These are phyloP conservation scores for Nakazawaea ernobii DNA, from an alignment of 805 yeast species.

Conservation along the genomic window DNA sequence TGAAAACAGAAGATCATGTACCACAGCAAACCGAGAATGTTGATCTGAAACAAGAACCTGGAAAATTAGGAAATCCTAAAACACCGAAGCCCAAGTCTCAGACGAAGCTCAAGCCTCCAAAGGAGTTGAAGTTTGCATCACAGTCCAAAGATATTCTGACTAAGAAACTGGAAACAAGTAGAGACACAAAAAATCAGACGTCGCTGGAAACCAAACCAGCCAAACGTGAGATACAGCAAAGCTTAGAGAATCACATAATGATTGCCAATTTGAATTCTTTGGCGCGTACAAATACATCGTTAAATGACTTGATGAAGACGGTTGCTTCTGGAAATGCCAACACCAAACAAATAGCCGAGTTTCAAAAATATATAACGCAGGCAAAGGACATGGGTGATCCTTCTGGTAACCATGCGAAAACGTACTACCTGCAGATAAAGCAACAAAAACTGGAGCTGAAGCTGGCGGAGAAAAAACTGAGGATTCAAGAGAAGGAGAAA, in stretches of 20 bases:
- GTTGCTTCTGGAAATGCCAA: conserved; percentile 83
- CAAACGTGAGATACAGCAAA: conserved; percentile 33
- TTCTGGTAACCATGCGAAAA: conserved; percentile 1
- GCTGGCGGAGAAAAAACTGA: conserved; percentile 12
- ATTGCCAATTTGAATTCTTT: conserved; percentile 78
- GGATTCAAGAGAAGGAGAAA: conserved; percentile 12
- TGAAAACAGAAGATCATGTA: too few species aligned
- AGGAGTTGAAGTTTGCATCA: background rate
- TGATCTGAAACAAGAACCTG: too few species aligned
- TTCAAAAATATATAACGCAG: conserved; percentile 73
- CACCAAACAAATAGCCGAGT: conserved; percentile 64
- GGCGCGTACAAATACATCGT: conserved; percentile 65
- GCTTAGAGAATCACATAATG: conserved; percentile 72
- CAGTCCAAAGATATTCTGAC: conserved; percentile 10
- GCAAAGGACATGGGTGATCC: conserved; percentile 69
- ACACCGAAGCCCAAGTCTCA: too few species aligned
- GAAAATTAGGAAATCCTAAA: too few species aligned
- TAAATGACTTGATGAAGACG: conserved; percentile 69
- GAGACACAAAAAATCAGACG: conserved; percentile 16
- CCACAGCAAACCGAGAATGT: too few species aligned
- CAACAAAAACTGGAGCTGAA: conserved; percentile 16
- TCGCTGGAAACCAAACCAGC: conserved; percentile 11
- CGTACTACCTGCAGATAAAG: conserved; percentile 9
- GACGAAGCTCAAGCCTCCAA: background rate
- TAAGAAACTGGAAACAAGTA: conserved; percentile 13